These are phyloP conservation scores for Articulospora tetracladia DNA, from an alignment of 495 filamentous ascomycete species.

Conservation along the genomic window DNA sequence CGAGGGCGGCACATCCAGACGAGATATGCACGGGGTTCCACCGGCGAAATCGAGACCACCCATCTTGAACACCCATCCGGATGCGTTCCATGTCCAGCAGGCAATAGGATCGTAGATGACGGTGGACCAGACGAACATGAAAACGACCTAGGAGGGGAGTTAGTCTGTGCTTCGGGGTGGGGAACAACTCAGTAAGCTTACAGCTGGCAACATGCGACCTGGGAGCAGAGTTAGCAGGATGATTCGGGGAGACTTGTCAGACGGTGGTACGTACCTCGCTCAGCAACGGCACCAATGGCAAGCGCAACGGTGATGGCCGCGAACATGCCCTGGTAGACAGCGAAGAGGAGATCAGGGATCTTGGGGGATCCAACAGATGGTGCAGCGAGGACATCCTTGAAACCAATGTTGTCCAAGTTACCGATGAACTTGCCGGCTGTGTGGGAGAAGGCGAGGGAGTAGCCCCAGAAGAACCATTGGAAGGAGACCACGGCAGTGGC, in stretches of 20 bases:
- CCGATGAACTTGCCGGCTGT: slow-evolving; percentile 80
- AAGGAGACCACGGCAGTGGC: slow-evolving; percentile 86
- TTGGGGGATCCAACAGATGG: slow-evolving; percentile 78
- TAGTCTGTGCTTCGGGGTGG: slow-evolving; percentile 44
- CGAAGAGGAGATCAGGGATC: slow-evolving; percentile 88
- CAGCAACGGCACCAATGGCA: slow-evolving; percentile 87
- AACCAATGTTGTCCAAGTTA: slow-evolving; percentile 79
- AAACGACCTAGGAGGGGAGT: slow-evolving; percentile 72
- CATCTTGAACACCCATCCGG: slow-evolving; percentile 78
- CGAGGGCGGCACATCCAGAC: slow-evolving; percentile 85
- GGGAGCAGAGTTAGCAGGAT: neutral
- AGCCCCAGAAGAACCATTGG: slow-evolving; percentile 99
- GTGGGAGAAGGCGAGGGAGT: slow-evolving; percentile 90
- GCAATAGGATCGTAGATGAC: slow-evolving; percentile 93
- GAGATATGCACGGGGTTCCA: slow-evolving; percentile 96
- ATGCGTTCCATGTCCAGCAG: slow-evolving; percentile 96
- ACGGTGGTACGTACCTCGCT: slow-evolving; percentile 54
- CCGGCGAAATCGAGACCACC: slow-evolving; percentile 95
- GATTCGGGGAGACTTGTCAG: neutral
- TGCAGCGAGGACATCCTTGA: slow-evolving; percentile 72
- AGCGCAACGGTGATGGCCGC: slow-evolving; percentile 92
- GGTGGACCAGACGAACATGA: slow-evolving; percentile 96
- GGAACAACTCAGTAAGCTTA: neutral
- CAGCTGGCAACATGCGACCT: slow-evolving; percentile 14
- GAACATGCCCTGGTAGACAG: slow-evolving; percentile 98